These are phyloP conservation scores for Acacia concinna DNA, from an alignment of 331 rosid species.

Conservation along the genomic window DNA sequence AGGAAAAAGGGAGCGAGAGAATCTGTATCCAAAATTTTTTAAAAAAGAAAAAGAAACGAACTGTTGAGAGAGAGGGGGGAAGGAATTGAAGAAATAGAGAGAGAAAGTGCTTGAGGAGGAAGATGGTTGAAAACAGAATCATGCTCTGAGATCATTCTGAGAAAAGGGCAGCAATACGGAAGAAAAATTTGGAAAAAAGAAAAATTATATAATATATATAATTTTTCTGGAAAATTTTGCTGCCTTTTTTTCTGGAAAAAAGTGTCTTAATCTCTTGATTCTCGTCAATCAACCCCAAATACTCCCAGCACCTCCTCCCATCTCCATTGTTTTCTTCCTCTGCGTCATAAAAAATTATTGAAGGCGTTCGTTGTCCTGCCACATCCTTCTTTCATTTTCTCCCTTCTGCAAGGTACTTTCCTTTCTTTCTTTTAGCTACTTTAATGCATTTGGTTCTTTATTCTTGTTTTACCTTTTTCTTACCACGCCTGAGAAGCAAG, in stretches of 20 bases:
- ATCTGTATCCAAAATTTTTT: slow-evolving; percentile 3
- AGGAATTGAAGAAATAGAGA: neutral
- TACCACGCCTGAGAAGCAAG: slow-evolving; percentile 32
- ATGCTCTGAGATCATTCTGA: slow-evolving; percentile 79
- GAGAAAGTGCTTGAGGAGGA: slow-evolving; percentile 19
- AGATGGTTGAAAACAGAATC: slow-evolving; percentile 74
- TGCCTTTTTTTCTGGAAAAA: slow-evolving; percentile 49
- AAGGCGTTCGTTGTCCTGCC: slow-evolving; percentile 32
- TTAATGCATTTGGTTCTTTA: neutral
- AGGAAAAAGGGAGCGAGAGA: slow-evolving; percentile 36
- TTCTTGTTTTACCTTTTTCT: neutral
- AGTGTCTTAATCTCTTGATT: slow-evolving; percentile 47
- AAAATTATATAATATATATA: neutral
- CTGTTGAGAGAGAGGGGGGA: neutral
- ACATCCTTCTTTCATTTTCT: slow-evolving; percentile 36
- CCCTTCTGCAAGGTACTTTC: slow-evolving; percentile 47
- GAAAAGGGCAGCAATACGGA: slow-evolving; percentile 63
- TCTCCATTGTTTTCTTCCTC: neutral
- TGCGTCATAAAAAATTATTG: slow-evolving; percentile 30
- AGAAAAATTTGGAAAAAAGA: neutral
- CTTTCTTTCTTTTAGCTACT: slow-evolving; percentile 5
- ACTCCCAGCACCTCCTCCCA: neutral
- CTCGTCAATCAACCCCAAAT: slow-evolving; percentile 48
- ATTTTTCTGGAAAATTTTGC: slow-evolving; percentile 40
- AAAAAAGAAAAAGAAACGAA: neutral